Conservation (phyloP, 1,284 basidiomycete species). For the Apiotrichum veenhuisii region DNA sequence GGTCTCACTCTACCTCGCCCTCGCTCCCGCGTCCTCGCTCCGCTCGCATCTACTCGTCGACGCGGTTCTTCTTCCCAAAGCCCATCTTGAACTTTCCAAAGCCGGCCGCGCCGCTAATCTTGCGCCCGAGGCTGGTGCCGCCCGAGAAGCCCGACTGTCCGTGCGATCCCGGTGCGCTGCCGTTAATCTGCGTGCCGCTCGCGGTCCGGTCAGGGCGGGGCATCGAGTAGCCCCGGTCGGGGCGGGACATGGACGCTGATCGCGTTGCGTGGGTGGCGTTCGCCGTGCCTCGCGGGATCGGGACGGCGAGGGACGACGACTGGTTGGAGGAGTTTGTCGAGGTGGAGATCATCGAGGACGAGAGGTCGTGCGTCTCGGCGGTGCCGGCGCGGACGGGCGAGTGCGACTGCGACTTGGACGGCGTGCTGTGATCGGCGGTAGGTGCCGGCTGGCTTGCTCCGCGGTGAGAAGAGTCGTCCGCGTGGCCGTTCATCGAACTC, state of each 20-base stretch:
- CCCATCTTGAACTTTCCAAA: conserved; percentile 41
- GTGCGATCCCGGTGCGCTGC: not conserved
- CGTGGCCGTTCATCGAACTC: not conserved
- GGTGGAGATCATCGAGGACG: conserved; percentile 6
- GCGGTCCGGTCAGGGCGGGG: not conserved
- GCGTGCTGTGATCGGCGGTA: not conserved
- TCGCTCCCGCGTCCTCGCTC: not conserved
- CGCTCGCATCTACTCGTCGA: conserved; percentile 16
- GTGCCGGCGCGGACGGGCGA: not conserved
- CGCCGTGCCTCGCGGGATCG: not conserved
- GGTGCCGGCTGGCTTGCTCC: not conserved
- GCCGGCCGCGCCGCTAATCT: conserved; percentile 15
- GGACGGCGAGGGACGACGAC: not conserved
- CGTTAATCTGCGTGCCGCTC: conserved; percentile 3
- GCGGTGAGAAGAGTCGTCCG: not conserved
- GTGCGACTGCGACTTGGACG: not conserved
- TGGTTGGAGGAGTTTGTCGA: not conserved
- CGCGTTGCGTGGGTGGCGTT: not conserved
- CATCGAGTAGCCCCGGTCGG: not conserved
- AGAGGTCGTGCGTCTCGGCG: not conserved
- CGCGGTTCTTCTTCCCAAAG: conserved; percentile 42
- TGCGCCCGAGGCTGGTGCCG: conserved; percentile 12
- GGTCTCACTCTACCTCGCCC: no score
- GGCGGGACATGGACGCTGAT: not conserved
- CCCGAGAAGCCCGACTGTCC: conserved; percentile 8